Conservation (phyloP, 2,329 filamentous ascomycete genomes). For the Sporothrix schenckii region DNA sequence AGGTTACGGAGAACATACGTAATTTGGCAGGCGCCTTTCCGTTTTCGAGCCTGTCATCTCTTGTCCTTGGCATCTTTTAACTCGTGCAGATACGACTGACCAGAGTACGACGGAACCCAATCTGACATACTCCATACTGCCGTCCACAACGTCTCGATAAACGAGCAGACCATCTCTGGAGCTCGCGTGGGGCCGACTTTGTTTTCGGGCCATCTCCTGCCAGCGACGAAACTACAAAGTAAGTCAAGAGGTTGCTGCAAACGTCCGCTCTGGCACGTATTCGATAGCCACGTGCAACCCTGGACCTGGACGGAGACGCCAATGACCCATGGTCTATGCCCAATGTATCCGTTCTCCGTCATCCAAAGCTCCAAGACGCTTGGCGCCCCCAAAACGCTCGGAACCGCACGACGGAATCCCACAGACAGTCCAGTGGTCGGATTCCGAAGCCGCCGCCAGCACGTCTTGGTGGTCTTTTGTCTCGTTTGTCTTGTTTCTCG, state of each 20-base stretch:
- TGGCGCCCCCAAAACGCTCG: slow-evolving; percentile 3
- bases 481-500: neutral
- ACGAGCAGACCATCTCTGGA: neutral
- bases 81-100: no score
- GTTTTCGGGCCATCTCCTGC: neutral
- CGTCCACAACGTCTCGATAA: neutral
- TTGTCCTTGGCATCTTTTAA: no score
- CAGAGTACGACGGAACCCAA: neutral
- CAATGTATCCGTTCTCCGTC: no score
- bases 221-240: neutral
- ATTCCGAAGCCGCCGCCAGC: neutral
- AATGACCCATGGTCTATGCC: neutral
- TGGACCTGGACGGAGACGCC: slow-evolving; percentile 9
- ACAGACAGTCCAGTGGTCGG: neutral
- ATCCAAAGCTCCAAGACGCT: no score
- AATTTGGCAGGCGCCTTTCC: neutral
- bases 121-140: neutral
- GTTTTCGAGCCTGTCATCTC: no score
- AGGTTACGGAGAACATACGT: slow-evolving; percentile 16
- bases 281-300: slow-evolving; percentile 13
- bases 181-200: slow-evolving; percentile 9
- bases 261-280: neutral
- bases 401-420: neutral
- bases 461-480: neutral
- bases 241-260: neutral